Conservation (phyloP, 2,329 filamentous ascomycete species). For the Cytospora piceicola region DNA sequence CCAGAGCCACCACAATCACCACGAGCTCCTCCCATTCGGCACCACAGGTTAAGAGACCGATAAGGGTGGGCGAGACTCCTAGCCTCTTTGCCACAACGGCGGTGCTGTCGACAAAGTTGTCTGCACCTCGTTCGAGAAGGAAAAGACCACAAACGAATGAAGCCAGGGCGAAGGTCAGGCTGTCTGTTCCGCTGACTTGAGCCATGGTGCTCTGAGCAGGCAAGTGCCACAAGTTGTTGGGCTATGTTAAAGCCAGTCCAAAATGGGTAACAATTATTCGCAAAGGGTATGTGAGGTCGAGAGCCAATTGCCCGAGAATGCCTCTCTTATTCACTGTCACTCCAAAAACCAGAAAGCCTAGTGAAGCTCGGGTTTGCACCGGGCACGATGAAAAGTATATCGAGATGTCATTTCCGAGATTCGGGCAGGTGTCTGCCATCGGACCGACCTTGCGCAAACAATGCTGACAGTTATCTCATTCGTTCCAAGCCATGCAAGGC, state of each 20-base stretch:
- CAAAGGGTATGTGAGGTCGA: background rate
- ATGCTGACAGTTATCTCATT: background rate
- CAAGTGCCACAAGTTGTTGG: background rate
- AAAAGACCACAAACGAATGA: constrained; percentile 50
- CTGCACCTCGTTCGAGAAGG: constrained; percentile 54
- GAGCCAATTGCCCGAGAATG: background rate
- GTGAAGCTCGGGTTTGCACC: background rate
- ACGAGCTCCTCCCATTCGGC: constrained; percentile 60
- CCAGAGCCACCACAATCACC: constrained; percentile 51
- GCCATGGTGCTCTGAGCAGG: constrained; percentile 39
- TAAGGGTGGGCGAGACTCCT: constrained; percentile 50
- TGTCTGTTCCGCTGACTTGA: constrained; percentile 37
- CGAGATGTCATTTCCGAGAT: background rate
- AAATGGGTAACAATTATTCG: background rate
- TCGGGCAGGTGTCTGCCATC: background rate
- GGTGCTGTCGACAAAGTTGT: constrained; percentile 56
- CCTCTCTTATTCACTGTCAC: background rate
- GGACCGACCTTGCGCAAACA: background rate
- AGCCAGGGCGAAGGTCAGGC: constrained; percentile 45
- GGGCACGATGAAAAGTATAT: background rate
- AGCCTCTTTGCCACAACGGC: constrained; percentile 49
- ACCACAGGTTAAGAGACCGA: constrained; percentile 55
- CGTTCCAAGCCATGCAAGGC: background rate
- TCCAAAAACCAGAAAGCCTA: background rate
- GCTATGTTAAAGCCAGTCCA: constrained; percentile 33